Conservation (phyloP, 73 alveolate genomes). For the Paramecium octaurelia region DNA sequence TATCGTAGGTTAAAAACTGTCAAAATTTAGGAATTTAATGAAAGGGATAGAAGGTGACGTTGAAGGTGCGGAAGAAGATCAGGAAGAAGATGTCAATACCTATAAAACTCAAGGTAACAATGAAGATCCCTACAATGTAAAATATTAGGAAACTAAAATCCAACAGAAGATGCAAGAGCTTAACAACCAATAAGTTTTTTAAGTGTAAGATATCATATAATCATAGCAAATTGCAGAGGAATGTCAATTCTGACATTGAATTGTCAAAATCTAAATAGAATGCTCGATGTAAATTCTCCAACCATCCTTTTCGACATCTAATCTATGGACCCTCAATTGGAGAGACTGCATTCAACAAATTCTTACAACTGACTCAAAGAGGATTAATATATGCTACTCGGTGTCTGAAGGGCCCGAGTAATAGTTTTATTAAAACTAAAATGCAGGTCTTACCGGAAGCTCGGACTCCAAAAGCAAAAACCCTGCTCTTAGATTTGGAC, state of each 20-base stretch:
- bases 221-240: neutral
- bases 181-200: neutral
- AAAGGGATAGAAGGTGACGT: neutral
- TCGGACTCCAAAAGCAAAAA: slow-evolving; percentile 9
- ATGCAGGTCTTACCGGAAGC: slow-evolving; percentile 33
- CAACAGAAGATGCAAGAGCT: neutral
- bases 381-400: slow-evolving; percentile 42
- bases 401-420: slow-evolving; percentile 51
- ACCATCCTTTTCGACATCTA: slow-evolving; percentile 58
- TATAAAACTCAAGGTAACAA: neutral
- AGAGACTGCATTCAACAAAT: neutral
- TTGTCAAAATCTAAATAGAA: neutral
- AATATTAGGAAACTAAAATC: neutral
- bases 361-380: slow-evolving; percentile 6
- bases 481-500: slow-evolving; percentile 51
- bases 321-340: slow-evolving; percentile 3
- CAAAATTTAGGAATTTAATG: neutral
- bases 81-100: neutral
- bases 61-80: neutral
- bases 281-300: neutral
- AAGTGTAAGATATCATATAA: neutral
- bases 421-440: neutral
- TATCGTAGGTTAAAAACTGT: neutral
- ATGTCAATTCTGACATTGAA: slow-evolving; percentile 28
- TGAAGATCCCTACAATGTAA: neutral